These are phyloP conservation scores for Serpula lacrymans DNA, from an alignment of 768 basidiomycete species.

Conservation along the genomic window DNA sequence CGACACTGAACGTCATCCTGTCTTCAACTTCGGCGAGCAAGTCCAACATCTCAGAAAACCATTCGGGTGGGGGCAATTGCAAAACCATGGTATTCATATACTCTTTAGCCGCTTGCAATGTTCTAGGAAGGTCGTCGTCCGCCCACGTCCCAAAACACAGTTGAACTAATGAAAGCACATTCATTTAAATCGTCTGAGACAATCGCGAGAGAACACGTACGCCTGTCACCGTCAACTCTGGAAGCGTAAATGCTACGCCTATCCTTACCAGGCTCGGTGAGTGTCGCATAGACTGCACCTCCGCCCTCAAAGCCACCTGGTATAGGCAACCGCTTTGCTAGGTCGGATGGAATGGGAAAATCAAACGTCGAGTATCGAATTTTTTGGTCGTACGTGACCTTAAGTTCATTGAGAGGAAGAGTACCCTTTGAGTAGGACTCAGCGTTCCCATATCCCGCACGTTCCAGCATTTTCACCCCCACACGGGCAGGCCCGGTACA, in stretches of 20 bases:
- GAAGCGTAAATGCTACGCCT: slow-evolving; percentile 8
- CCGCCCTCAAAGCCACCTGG: slow-evolving; percentile 12
- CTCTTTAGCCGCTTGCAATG: slow-evolving; percentile 13
- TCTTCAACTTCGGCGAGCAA: slow-evolving; percentile 24
- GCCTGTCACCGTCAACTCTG: slow-evolving; percentile 11
- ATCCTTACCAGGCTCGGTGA: slow-evolving; percentile 11
- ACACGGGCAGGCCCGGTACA: slow-evolving; percentile 26
- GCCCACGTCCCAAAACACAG: slow-evolving; percentile 2
- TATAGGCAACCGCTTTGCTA: slow-evolving; percentile 13
- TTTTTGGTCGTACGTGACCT: slow-evolving; percentile 22
- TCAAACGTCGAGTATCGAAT: slow-evolving; percentile 17
- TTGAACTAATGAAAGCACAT: slow-evolving; percentile 7
- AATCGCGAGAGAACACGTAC: slow-evolving; percentile 7
- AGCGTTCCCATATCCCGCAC: slow-evolving; percentile 14
- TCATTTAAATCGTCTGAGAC: neutral
- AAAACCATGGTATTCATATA: slow-evolving; percentile 9
- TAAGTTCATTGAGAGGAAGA: slow-evolving; percentile 13
- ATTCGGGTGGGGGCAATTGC: slow-evolving; percentile 21
- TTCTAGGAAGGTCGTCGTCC: neutral
- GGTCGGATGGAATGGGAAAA: slow-evolving; percentile 9
- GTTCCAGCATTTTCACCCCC: slow-evolving; percentile 24
- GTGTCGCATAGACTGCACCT: slow-evolving; percentile 10
- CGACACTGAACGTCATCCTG: slow-evolving; percentile 2
- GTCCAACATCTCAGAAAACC: slow-evolving; percentile 24
- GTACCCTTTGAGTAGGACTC: slow-evolving; percentile 4